A percentile compares a stretch with the other conserved stretches of the same genome.
Conservation (phyloP, 768 basidiomycete species). For the Cytidiella melzeri region DNA sequence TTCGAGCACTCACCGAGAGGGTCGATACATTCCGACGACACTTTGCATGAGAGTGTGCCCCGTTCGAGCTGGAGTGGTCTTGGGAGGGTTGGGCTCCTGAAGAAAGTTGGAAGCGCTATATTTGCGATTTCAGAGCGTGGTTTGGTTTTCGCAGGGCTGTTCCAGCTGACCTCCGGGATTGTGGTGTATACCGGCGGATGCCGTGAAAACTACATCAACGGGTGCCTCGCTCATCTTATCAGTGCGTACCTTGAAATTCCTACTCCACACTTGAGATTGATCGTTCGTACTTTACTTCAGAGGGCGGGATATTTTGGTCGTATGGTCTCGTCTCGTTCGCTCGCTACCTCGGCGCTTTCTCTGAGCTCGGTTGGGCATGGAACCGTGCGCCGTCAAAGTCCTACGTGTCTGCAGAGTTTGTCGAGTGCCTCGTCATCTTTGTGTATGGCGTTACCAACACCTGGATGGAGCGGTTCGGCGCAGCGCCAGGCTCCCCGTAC, state of each 20-base stretch:
- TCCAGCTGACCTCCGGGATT: slow-evolving; percentile 61
- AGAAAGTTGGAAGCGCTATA: slow-evolving; percentile 37
- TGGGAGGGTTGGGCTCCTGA: slow-evolving; percentile 22
- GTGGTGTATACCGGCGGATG: slow-evolving; percentile 86
- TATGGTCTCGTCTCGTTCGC: slow-evolving; percentile 87
- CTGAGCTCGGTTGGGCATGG: slow-evolving; percentile 94
- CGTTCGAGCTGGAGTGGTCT: slow-evolving; percentile 6
- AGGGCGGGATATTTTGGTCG: slow-evolving; percentile 89
- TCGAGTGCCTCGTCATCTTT: slow-evolving; percentile 79
- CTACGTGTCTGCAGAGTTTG: slow-evolving; percentile 63
- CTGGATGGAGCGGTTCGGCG: slow-evolving; percentile 97
- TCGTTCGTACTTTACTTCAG: slow-evolving; percentile 31
- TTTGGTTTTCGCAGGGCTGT: slow-evolving; percentile 69
- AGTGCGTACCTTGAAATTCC: slow-evolving; percentile 43
- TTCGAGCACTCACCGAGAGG: slow-evolving; percentile 40
- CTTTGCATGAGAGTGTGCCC: slow-evolving; percentile 36
- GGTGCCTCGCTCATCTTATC: slow-evolving; percentile 86
- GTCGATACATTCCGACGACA: slow-evolving; percentile 51
- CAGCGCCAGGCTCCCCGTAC: slow-evolving; percentile 71
- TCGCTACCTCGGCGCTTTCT: slow-evolving; percentile 89
- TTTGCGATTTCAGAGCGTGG: slow-evolving; percentile 55
- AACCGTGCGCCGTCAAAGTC: slow-evolving; percentile 53
- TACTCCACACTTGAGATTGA: background rate
- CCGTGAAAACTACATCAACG: slow-evolving; percentile 69
- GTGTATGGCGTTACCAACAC: slow-evolving; percentile 86